Conservation (phyloP, 371 early-diverging fungal species). For the Zychaea mexicana region DNA sequence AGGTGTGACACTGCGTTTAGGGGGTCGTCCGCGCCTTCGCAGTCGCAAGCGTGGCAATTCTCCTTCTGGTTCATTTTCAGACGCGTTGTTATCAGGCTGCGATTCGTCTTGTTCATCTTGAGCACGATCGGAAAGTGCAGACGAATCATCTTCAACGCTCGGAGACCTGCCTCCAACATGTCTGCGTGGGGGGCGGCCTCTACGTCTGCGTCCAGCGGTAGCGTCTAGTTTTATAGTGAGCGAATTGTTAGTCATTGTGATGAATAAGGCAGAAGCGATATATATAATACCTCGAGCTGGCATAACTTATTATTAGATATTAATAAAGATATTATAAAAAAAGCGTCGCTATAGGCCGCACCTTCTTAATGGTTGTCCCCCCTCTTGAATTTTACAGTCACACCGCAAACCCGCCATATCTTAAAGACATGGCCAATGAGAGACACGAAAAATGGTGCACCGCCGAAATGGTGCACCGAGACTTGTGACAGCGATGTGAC, state of each 20-base stretch:
- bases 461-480: too few species aligned
- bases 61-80: constrained; percentile 11
- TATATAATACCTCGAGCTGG: too few species aligned
- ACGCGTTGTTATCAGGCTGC: background rate
- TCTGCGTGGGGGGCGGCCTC: constrained; percentile 22
- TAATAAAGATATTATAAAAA: too few species aligned
- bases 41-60: background rate
- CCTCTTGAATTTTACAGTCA: too few species aligned
- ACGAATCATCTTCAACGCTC: background rate
- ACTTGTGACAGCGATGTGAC: too few species aligned
- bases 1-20: constrained; percentile 7
- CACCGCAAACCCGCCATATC: too few species aligned
- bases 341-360: too few species aligned
- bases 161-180: background rate
- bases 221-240: constrained; percentile 5
- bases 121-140: background rate
- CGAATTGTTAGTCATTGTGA: background rate
- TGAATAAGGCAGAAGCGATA: background rate
- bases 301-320: too few species aligned
- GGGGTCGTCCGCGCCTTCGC: constrained; percentile 14
- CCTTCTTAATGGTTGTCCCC: too few species aligned
- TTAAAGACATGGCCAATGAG: too few species aligned
- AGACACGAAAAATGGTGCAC: too few species aligned
- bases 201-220: constrained; percentile 11
- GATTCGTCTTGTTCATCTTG: constrained; percentile 4